Evolutionary conservation across 768 basidiomycete species (phyloP), one percentile per base, ranked within the genome.

Genomic region (Suillus americanus): DNA sequence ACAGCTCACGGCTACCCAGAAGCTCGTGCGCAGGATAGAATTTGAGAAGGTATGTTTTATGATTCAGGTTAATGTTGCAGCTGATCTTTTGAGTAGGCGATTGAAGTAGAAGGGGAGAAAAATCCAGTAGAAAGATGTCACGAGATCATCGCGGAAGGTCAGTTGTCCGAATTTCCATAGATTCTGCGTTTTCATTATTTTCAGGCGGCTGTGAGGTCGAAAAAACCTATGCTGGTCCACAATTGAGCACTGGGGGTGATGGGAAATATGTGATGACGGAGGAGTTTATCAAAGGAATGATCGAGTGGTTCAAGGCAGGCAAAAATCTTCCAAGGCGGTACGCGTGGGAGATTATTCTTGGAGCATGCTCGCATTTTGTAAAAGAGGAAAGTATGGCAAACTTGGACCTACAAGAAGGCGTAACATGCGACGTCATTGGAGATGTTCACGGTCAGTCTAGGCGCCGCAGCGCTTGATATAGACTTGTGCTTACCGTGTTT

Each of bases 341-440:
- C 65, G 95, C 90, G 33, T 98, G 95, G 96, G 95, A 99, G 79
- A 98, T 99, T 69, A 84, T 95, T 28, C 81, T 99, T 18, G 95
- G 92, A 12, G 95, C 93, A 66, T 85, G 92, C 73, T 83, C 86
- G 23, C 80, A 85, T 23, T 89, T 99, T 70, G 80, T 81, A 18
- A 84, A 88, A 69, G 94, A 95, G 71, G 87, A 90, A 65, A 95
- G 88, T 67, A 69, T 99, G 71, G 93, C 96, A 18, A 85, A 90
- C 60, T 82, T 96, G 28, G 78, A 83, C 59, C 76, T 99, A 28
- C 82, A 84, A 33, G 88, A 94, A 16, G 95, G 90, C 0, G 81
- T 89, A 62, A 95, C 89, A 1, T 88, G 90, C 73, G 95, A 99
- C 77, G 89, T 99, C 63, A 95, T 99, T 69, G 97, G 97, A 16